Conservation (phyloP, 441 rosid species). For the Biscutella laevigata region DNA sequence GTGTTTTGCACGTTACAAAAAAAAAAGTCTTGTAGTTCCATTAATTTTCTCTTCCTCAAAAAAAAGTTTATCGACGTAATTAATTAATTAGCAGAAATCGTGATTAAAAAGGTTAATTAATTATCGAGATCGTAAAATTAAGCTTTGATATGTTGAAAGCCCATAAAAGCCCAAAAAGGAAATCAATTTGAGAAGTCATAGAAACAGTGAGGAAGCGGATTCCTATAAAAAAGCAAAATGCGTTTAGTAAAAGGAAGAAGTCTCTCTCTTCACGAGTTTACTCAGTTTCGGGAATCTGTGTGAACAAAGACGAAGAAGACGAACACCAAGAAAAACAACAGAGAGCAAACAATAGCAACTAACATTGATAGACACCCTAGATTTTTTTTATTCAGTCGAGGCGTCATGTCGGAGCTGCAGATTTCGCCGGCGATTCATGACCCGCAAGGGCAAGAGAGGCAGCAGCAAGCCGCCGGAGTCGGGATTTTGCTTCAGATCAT, state of each 20-base stretch:
- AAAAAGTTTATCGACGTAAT: too few relatives aligned
- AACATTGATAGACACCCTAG: constrained; percentile 18
- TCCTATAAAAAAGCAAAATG: constrained; percentile 20
- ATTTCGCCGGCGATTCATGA: constrained; percentile 45
- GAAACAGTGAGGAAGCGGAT: constrained; percentile 6
- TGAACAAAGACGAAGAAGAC: constrained; percentile 9
- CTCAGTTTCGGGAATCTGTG: constrained; percentile 17
- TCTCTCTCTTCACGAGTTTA: constrained; percentile 15
- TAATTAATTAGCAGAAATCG: too few relatives aligned
- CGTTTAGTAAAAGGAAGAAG: constrained; percentile 11
- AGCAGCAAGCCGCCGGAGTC: constrained; percentile 96
- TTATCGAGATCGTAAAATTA: too few relatives aligned
- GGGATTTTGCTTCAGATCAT: constrained; percentile 98
- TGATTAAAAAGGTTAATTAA: too few relatives aligned
- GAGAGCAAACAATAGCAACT: background rate
- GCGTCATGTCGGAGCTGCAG: constrained; percentile 27
- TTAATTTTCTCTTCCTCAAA: too few relatives aligned
- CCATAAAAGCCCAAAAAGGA: constrained; percentile 21
- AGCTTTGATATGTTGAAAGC: too few relatives aligned
- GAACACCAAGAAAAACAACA: too few relatives aligned
- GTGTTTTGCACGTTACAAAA: too few relatives aligned
- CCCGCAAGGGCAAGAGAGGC: constrained; percentile 52
- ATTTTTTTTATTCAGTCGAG: background rate
- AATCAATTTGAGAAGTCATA: constrained; percentile 17
- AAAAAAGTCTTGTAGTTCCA: too few relatives aligned